phyloP scores from a whole-genome alignment of 2,329 filamentous ascomycete genomes.

The Piedraia hortae region DNA sequence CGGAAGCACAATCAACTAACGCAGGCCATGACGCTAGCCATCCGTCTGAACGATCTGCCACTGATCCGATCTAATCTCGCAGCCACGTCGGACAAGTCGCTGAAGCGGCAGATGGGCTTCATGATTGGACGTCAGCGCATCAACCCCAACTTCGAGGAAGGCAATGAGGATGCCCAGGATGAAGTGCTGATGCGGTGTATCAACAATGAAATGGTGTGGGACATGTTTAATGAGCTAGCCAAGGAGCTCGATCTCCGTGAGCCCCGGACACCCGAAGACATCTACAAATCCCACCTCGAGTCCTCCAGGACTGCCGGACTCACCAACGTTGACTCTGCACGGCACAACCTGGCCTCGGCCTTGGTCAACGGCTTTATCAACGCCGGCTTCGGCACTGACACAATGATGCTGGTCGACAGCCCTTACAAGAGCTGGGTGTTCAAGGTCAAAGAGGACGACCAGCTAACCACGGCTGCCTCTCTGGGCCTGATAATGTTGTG shows the following conservation, averaged over 20 bases:
- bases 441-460: constrained; percentile 97
- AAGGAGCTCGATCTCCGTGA: constrained; percentile 95
- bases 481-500: constrained; percentile 75
- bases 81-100: constrained; percentile 47
- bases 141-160: constrained; percentile 37
- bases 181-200: constrained; percentile 55
- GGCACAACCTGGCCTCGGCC: constrained; percentile 81
- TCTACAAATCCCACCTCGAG: constrained; percentile 97
- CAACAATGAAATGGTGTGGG: constrained; percentile 63
- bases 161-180: constrained; percentile 38
- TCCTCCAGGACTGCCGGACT: constrained; percentile 77
- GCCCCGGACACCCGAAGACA: constrained; percentile 89
- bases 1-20: constrained; percentile 76
- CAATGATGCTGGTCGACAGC: constrained; percentile 83
- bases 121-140: constrained; percentile 79
- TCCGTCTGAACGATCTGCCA: constrained; percentile 57
- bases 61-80: constrained; percentile 64
- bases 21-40: constrained; percentile 81
- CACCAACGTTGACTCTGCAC: constrained; percentile 82
- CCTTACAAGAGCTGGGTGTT: constrained; percentile 73
- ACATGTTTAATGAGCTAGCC: constrained; percentile 77
- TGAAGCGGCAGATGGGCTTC: constrained; percentile 87
- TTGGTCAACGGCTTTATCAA: constrained; percentile 97
- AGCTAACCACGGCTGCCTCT: constrained; percentile 88
- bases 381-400: constrained; percentile 81